Evolutionary conservation across 2,329 filamentous ascomycete genomes (phyloP).

Genomic region (Diaporthe sp.): DNA sequence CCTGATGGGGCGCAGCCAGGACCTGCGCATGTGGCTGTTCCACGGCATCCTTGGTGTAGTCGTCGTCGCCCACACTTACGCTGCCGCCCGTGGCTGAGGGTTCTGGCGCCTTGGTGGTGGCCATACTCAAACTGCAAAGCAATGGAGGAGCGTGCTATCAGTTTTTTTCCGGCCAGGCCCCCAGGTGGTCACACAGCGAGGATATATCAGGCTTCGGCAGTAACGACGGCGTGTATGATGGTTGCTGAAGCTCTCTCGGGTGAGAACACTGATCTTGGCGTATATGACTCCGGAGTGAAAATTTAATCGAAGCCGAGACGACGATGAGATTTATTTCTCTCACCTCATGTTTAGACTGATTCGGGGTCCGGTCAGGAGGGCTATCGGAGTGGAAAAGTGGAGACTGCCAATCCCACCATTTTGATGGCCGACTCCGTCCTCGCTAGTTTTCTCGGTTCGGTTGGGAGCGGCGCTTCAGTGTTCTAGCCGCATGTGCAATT

Average conservation of each 20-base stretch:
- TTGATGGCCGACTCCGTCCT: constrained; percentile 14
- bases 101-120: constrained; percentile 48
- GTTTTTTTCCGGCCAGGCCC: constrained; percentile 55
- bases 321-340: constrained; percentile 24
- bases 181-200: not conserved
- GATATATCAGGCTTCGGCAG: not conserved
- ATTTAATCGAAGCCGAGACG: not conserved
- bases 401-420: constrained; percentile 22
- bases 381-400: constrained; percentile 16
- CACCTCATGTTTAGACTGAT: constrained; percentile 5
- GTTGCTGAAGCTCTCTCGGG: not conserved
- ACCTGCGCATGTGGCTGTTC: constrained; percentile 27
- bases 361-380: constrained; percentile 9
- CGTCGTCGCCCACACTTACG: constrained; percentile 48
- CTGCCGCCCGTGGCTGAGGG: constrained; percentile 50
- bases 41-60: constrained; percentile 35
- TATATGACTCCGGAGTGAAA: not conserved
- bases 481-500: not conserved
- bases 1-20: constrained; percentile 41
- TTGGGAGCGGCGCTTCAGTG: not conserved
- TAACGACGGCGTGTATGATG: too few species aligned
- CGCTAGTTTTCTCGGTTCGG: constrained; percentile 21
- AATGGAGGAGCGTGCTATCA: constrained; percentile 67
- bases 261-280: not conserved
- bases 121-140: constrained; percentile 65